phyloP scores from a whole-genome alignment of 768 basidiomycete genomes.

The Cubamyces sp. region DNA sequence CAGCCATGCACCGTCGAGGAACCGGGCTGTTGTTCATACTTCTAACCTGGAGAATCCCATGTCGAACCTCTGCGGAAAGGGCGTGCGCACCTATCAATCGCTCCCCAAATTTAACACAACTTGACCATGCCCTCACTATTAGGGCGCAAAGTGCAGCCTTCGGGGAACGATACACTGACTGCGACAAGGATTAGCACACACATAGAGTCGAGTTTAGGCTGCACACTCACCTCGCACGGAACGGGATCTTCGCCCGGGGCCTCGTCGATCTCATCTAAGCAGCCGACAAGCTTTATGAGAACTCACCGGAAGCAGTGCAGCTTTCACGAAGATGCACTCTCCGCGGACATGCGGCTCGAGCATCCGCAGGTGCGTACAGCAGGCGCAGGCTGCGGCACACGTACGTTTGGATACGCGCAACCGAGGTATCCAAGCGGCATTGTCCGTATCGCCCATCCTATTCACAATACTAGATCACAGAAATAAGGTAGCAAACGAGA shows the following conservation, averaged over 20 bases:
- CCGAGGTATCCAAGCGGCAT: neutral
- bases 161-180: neutral
- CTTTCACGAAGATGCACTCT: neutral
- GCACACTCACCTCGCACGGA: neutral
- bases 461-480: slow-evolving; percentile 13
- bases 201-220: neutral
- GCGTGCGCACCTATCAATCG: too few relatives aligned
- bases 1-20: too few relatives aligned
- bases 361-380: neutral
- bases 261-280: neutral
- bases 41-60: too few relatives aligned
- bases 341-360: slow-evolving; percentile 4
- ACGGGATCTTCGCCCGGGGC: too few relatives aligned
- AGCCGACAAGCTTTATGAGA: neutral
- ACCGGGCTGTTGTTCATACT: too few relatives aligned
- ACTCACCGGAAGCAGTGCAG: slow-evolving; percentile 5
- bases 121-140: too few relatives aligned
- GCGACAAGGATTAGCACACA: neutral
- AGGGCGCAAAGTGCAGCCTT: neutral
- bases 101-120: too few relatives aligned
- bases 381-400: too few relatives aligned
- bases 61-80: too few relatives aligned
- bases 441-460: slow-evolving; percentile 4
- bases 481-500: slow-evolving; percentile 20
- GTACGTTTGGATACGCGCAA: too few relatives aligned